Evolutionary conservation across 2,329 filamentous ascomycete genomes (phyloP), one percentile per base, ranked within the genome.

Genomic region (Tolypocladium capitatum): DNA sequence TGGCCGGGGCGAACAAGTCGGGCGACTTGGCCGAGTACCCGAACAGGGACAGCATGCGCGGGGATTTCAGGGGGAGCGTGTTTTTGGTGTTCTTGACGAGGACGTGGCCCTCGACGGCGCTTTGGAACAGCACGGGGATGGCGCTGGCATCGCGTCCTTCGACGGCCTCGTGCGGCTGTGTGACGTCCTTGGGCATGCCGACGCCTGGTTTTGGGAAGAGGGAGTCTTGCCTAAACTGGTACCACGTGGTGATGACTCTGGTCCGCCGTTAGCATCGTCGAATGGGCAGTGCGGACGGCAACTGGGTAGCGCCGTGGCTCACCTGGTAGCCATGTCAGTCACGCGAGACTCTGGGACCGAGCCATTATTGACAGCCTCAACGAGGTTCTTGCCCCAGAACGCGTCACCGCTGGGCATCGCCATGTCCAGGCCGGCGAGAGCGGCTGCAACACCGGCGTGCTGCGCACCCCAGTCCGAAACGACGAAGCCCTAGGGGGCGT

Each of bases 371-470:
- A 86, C 74, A 0, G 81, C 76, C 5, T 71, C 62, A 1, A 70
- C 66, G 0, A 86, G 70, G 20, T 86, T 83, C 4, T 60, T 52
- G 13, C 68, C 64, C 72, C 72, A 78, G 46, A 64, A 66, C 0
- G 50, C 44, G 4, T 56, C 56, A 1, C 58, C 63, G 9, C 52
- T 63, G 0, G 81, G 82, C 84, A 88, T 87, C 11, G 74, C 75
- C 75, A 86, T 80, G 58, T 88, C 84, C 28, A 89, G 60, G 28
- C 84, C 85, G 3, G 81, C 79, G 48, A 81, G 64, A 1, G 81
- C 72, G 5, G 73, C 74, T 1, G 73, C 73, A 11, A 83, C 74
- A 33, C 82, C 81, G 0, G 76, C 68, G 52, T 84, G 81, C 47
- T 84, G 81, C 1, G 80, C 83, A 31, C 65, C 61, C 81, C 83